Conservation (phyloP, 257 asterid genomes). For the Solanum okadae region DNA sequence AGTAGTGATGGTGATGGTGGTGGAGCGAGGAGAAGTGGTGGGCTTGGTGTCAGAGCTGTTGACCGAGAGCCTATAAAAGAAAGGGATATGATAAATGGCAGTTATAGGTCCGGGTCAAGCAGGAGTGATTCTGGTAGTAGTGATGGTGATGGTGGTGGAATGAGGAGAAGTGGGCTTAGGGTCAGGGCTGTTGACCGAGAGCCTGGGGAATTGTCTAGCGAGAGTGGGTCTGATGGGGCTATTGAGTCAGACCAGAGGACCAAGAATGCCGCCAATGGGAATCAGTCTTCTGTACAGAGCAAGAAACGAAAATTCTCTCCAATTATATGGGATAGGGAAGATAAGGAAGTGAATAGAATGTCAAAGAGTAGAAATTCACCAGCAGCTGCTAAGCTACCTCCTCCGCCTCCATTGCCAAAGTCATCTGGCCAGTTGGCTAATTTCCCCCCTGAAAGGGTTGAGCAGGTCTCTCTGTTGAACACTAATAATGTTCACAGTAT, state of each 20-base stretch:
- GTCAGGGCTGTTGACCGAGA: slow-evolving; percentile 41
- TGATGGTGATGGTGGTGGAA: slow-evolving; percentile 26
- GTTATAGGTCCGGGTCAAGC: slow-evolving; percentile 30
- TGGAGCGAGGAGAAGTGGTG: slow-evolving; percentile 20
- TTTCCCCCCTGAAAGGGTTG: slow-evolving; percentile 4
- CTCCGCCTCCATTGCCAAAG: slow-evolving; percentile 20
- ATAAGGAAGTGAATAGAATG: slow-evolving; percentile 25
- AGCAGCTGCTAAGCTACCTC: slow-evolving; percentile 15
- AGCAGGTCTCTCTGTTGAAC: slow-evolving; percentile 12
- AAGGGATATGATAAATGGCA: slow-evolving; percentile 37
- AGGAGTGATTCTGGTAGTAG: slow-evolving; percentile 45
- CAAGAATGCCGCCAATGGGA: slow-evolving; percentile 32
- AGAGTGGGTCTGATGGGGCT: slow-evolving; percentile 66
- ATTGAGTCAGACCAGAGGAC: slow-evolving; percentile 30
- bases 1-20: slow-evolving; percentile 30
- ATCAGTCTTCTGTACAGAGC: slow-evolving; percentile 18
- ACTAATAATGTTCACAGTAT: slow-evolving; percentile 11
- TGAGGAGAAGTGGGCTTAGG: slow-evolving; percentile 17
- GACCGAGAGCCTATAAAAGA: slow-evolving; percentile 72
- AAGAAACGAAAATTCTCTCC: slow-evolving; percentile 79
- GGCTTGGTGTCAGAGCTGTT: slow-evolving; percentile 1
- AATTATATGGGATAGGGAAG: slow-evolving; percentile 83
- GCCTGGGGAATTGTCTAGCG: slow-evolving; percentile 88
- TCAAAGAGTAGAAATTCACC: slow-evolving; percentile 21
- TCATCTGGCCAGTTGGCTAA: slow-evolving; percentile 18